These are phyloP conservation scores for Colletotrichum echinochloae DNA, from an alignment of 2,329 filamentous ascomycete genomes.

Conservation along the genomic window DNA sequence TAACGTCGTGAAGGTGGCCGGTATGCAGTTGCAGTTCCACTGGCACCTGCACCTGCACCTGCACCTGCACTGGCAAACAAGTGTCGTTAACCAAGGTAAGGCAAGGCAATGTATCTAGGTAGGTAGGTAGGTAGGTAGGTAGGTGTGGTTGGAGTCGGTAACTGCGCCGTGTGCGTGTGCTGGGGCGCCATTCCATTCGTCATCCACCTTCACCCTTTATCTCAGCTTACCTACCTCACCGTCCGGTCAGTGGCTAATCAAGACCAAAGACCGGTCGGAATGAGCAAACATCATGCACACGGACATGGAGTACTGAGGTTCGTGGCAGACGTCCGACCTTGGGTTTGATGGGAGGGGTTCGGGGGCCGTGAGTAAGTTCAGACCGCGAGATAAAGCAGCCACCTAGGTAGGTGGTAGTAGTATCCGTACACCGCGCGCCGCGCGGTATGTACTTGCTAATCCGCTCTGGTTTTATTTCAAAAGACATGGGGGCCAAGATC, in stretches of 20 bases:
- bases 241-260: constrained; percentile 22
- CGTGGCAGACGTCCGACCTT: not conserved
- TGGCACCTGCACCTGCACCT: constrained; percentile 23
- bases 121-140: not conserved
- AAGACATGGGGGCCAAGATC: too few species aligned
- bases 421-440: too few species aligned
- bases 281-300: not conserved
- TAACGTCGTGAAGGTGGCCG: constrained; percentile 5
- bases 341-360: not conserved
- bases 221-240: not conserved
- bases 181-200: not conserved
- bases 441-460: too few species aligned
- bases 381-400: not conserved
- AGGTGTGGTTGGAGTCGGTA: not conserved
- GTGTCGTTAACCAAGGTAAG: too few species aligned
- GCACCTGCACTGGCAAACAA: constrained; percentile 11
- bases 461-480: too few species aligned
- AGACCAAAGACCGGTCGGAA: constrained; percentile 1
- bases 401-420: too few species aligned
- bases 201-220: not conserved
- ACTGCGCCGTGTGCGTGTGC: not conserved
- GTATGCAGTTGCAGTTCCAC: constrained; percentile 9
- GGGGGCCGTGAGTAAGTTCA: not conserved
- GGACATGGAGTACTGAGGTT: not conserved
- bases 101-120: too few species aligned